These are phyloP conservation scores for Allium cepa DNA, from an alignment of 106 monocot species.

Conservation along the genomic window DNA sequence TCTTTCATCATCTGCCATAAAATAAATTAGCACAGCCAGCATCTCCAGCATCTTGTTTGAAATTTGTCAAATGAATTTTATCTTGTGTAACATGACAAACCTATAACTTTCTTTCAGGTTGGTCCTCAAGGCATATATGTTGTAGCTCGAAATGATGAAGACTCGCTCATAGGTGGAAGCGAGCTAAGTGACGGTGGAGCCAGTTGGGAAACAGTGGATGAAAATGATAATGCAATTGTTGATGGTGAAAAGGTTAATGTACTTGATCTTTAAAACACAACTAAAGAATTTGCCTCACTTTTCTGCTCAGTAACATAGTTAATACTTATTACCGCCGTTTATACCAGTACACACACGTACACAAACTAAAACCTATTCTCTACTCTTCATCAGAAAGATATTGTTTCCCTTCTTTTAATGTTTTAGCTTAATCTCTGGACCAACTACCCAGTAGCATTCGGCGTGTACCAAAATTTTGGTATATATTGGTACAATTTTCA, in stretches of 20 bases:
- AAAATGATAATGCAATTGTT: constrained; percentile 44
- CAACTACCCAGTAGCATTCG: no score
- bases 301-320: no score
- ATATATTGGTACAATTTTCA: no score
- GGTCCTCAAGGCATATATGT: constrained; percentile 91
- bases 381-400: no score
- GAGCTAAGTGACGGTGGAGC: constrained; percentile 55
- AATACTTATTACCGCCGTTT: no score
- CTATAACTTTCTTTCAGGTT: constrained; percentile 16
- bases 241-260: constrained; percentile 37
- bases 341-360: no score
- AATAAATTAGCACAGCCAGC: background rate
- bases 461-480: no score
- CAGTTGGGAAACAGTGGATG: constrained; percentile 91
- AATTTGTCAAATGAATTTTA: background rate
- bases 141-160: constrained; percentile 76
- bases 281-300: no score
- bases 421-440: no score
- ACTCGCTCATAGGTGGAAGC: constrained; percentile 59
- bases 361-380: no score
- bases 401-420: no score
- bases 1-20: background rate
- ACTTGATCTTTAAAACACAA: background rate
- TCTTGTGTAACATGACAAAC: background rate
- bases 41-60: background rate